Percentiles rank a stretch among this genome's conserved stretches.
Conservation (phyloP, 2,329 filamentous ascomycete genomes). For the Kalmusia sp. region DNA sequence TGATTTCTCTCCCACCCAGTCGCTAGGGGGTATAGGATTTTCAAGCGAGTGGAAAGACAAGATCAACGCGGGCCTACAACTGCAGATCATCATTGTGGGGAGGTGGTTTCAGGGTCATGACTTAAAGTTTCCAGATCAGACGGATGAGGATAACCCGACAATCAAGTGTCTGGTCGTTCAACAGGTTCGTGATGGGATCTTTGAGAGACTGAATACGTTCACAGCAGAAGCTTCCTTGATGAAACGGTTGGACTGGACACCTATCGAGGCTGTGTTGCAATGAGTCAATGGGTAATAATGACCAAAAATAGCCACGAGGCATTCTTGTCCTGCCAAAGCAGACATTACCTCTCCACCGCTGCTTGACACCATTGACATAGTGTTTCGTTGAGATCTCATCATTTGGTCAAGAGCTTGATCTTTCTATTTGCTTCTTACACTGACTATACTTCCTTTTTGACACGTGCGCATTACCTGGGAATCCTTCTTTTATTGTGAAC, state of each 20-base stretch:
- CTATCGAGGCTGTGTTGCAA: constrained; percentile 47
- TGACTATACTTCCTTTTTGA: too few species aligned
- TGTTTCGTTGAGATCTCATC: too few species aligned
- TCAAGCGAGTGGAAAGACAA: neutral
- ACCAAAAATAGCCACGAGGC: too few species aligned
- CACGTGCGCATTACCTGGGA: too few species aligned
- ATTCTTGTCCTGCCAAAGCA: too few species aligned
- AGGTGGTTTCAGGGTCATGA: neutral
- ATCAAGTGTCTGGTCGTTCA: constrained; percentile 4
- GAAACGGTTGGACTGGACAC: constrained; percentile 3
- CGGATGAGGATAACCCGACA: constrained; percentile 6
- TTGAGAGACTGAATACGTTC: constrained; percentile 3
- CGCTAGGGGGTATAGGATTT: neutral
- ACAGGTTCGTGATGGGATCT: neutral
- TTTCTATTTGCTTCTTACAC: too few species aligned
- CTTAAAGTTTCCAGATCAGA: neutral
- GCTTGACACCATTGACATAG: too few species aligned
- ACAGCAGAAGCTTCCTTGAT: neutral
- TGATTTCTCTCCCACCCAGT: neutral
- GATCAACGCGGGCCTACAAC: neutral
- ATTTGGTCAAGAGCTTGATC: too few species aligned
- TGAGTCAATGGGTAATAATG: too few species aligned
- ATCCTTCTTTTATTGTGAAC: too few species aligned
- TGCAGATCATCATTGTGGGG: constrained; percentile 1
- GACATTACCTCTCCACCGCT: too few species aligned